A percentile compares a stretch with the other conserved stretches of the same genome.
Conservation (phyloP, 768 basidiomycete genomes). For the Agaricus blazei region DNA sequence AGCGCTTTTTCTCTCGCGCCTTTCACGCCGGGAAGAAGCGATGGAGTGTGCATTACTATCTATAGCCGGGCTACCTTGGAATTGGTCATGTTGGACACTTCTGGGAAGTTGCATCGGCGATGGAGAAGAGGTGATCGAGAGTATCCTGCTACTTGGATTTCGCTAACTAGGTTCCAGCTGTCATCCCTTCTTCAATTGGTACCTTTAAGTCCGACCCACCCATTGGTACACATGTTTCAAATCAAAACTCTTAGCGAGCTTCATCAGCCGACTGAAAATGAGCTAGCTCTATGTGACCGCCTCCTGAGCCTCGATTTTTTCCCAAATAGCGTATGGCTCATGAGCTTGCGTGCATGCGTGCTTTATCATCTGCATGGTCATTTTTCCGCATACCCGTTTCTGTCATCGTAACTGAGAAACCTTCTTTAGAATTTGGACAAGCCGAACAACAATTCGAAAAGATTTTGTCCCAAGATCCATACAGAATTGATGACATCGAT, state of each 20-base stretch:
- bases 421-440: slow-evolving; percentile 70
- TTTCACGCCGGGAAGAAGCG: slow-evolving; percentile 79
- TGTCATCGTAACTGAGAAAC: slow-evolving; percentile 6
- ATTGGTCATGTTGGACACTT: slow-evolving; percentile 91
- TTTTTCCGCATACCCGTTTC: slow-evolving; percentile 18
- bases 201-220: slow-evolving; percentile 41
- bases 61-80: slow-evolving; percentile 79
- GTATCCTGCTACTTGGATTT: not conserved
- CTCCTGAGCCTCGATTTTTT: slow-evolving; percentile 70
- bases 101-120: slow-evolving; percentile 77
- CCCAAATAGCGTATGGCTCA: slow-evolving; percentile 78
- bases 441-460: slow-evolving; percentile 84
- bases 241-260: slow-evolving; percentile 87
- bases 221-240: slow-evolving; percentile 66
- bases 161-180: slow-evolving; percentile 29
- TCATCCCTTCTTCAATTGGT: slow-evolving; percentile 44
- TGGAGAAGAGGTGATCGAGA: slow-evolving; percentile 67
- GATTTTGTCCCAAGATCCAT: slow-evolving; percentile 77
- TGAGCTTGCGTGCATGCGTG: slow-evolving; percentile 80
- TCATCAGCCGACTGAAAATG: slow-evolving; percentile 83
- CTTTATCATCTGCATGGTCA: slow-evolving; percentile 88
- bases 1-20: slow-evolving; percentile 74
- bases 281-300: slow-evolving; percentile 75
- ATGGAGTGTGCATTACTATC: slow-evolving; percentile 77
- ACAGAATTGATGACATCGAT: slow-evolving; percentile 91